Percentiles rank a stretch among this genome's conserved stretches.
Conservation (phyloP, 2,329 filamentous ascomycete genomes). For the Chaetomiaceae sp. region DNA sequence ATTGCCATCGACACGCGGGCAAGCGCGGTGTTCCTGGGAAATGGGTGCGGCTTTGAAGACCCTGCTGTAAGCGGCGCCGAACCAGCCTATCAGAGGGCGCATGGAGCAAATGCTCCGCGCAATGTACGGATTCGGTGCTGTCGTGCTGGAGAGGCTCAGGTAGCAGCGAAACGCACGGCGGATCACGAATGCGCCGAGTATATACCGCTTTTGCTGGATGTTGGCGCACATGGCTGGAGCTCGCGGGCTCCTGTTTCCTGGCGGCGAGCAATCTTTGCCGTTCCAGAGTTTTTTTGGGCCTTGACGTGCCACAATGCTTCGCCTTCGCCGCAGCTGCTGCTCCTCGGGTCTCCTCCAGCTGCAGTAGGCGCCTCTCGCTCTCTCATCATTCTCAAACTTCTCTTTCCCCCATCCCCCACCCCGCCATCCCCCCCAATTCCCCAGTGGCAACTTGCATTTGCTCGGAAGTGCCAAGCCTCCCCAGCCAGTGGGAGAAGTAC, state of each 20-base stretch:
- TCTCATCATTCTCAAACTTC: no score
- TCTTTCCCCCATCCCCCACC: conserved; percentile 4
- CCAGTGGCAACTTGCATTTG: no score
- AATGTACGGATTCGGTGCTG: background rate
- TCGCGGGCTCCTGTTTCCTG: no score
- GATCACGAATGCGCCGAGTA: conserved; percentile 9
- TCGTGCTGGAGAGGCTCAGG: conserved; percentile 8
- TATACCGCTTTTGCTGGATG: conserved; percentile 11
- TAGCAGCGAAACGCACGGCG: conserved; percentile 12
- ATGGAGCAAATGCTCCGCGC: conserved; percentile 15
- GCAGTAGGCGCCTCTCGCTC: no score
- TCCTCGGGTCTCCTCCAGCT: background rate
- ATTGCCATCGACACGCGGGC: background rate
- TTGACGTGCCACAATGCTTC: conserved; percentile 16
- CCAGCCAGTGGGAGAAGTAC: no score
- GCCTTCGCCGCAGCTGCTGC: conserved; percentile 14
- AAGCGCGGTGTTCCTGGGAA: background rate
- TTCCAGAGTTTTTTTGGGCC: conserved; percentile 4
- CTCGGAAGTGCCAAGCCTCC: no score
- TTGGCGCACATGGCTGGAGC: conserved; percentile 4
- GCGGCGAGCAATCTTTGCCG: conserved; percentile 14
- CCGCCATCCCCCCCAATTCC: background rate
- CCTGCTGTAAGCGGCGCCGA: background rate
- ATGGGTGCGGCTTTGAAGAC: background rate
- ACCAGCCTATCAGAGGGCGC: background rate